Percentiles rank a stretch among this genome's conserved stretches.
Conservation (phyloP, 108 stramenopile species). For the Parietichytrium sp. region DNA sequence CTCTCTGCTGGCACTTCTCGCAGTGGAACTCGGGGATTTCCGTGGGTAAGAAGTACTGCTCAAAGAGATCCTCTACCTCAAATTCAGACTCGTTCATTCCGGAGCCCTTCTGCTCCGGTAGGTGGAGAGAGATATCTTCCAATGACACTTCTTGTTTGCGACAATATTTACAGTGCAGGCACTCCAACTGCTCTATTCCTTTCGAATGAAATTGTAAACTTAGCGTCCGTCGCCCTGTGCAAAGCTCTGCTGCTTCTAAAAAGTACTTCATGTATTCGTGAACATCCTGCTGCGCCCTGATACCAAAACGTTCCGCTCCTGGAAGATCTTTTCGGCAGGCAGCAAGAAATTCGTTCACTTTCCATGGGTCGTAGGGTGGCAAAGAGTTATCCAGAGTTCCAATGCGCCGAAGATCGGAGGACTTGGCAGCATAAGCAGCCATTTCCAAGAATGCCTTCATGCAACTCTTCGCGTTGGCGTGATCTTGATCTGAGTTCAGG, state of each 20-base stretch:
- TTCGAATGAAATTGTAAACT: background rate
- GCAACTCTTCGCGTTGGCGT: background rate
- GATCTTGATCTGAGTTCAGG: background rate
- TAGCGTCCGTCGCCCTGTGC: background rate
- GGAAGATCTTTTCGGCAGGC: background rate
- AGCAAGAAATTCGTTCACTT: background rate
- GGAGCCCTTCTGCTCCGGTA: background rate
- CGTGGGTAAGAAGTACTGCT: background rate
- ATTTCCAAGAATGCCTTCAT: too few relatives aligned
- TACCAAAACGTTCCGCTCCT: background rate
- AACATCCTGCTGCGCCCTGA: background rate
- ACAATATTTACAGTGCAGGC: background rate
- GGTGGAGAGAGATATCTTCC: background rate
- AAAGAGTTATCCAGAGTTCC: background rate
- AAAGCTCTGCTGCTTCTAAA: background rate
- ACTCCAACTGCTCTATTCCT: background rate
- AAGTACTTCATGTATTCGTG: slow-evolving; percentile 15
- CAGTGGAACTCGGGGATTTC: background rate
- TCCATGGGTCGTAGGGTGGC: background rate
- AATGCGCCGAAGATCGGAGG: background rate
- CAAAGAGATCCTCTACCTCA: background rate
- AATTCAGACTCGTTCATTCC: background rate
- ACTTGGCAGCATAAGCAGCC: background rate
- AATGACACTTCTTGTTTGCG: background rate
- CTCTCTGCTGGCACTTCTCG: background rate